Base-by-base conservation (phyloP, 2,329 filamentous ascomycete genomes). In the Stagonosporopsis cucurbitacearum region DNA sequence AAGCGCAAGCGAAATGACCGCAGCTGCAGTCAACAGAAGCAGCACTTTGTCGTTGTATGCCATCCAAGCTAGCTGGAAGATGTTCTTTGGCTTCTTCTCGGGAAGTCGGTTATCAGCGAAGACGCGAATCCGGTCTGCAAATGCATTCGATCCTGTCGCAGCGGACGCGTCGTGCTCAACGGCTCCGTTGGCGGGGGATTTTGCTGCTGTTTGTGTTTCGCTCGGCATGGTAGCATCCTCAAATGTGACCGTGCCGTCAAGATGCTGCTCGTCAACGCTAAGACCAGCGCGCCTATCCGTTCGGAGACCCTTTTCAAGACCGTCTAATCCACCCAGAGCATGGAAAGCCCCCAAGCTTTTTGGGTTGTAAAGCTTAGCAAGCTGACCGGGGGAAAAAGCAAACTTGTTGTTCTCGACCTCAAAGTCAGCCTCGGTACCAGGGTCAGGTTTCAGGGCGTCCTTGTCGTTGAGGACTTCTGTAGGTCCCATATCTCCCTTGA, bases 21-120 rank as follows among this genome's bases (percentile, higher is more conserved):
- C 90, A 7, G 89, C 89, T 19, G 87, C 80, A 1, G 79, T 69
- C 47, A 69, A 41, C 26, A 69, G 52, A 11, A 69, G 57, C 75
- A 92, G 78, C 11, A 93, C 86, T 67, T 92, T 93, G 75, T 93
- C 90, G 69, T 92, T 92, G 76, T 91, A 91, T 1, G 89, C 89
- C 66, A 91, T 88, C 90, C 90, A 93, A 59, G 91, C 89, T 37
- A 92, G 77, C 67, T 87, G 81, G 57, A 88, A 79, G 47, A 92
- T 86, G 35, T 80, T 87, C 71, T 91, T 92, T 22, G 86, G 80
- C 67, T 89, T 89, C 65, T 85, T 85, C 62, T 85, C 86, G 0
- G 90, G 90, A 32, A 93, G 77, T 39, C 85, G 80, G 69, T 92
- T 92, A 59, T 86, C 83, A 49, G 85, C 86, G 70, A 86, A 93